These are phyloP conservation scores for Phytophthora hibernalis DNA, from an alignment of 352 stramenopile species.

Conservation along the genomic window DNA sequence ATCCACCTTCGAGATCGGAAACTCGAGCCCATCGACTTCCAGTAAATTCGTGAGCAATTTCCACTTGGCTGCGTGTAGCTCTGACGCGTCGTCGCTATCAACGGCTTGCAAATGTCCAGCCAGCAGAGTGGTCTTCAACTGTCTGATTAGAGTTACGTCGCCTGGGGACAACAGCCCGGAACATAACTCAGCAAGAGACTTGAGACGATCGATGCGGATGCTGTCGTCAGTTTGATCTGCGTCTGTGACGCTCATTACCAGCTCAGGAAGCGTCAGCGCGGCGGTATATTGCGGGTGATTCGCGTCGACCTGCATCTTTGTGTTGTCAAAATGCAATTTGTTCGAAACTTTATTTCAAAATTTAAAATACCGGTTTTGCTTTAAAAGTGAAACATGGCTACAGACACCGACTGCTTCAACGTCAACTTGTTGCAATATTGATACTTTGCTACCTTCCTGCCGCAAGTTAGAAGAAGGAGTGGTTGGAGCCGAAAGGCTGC, in stretches of 20 bases:
- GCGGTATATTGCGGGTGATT: neutral
- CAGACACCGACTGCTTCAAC: no score
- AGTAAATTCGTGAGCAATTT: constrained; percentile 27
- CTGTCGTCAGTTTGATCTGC: constrained; percentile 9
- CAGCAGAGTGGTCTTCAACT: constrained; percentile 28
- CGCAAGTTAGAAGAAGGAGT: constrained; percentile 70
- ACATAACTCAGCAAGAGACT: constrained; percentile 12
- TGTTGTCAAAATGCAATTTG: neutral
- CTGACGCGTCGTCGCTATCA: constrained; percentile 31
- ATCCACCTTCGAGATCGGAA: constrained; percentile 12
- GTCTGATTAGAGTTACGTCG: constrained; percentile 27
- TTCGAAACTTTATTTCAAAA: no score
- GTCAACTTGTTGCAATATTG: no score
- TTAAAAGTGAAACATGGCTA: neutral
- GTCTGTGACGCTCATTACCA: constrained; percentile 28
- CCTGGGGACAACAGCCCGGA: neutral
- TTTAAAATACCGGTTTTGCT: no score
- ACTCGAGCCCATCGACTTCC: neutral
- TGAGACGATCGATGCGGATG: constrained; percentile 15
- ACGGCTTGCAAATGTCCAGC: constrained; percentile 21
- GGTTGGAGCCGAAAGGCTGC: constrained; percentile 67
- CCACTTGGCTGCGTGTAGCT: constrained; percentile 40
- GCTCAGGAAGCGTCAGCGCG: constrained; percentile 22
- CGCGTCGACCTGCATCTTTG: neutral
- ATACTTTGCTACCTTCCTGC: no score